Percentiles rank a stretch among this genome's conserved stretches.
These are phyloP conservation scores for Alternaria ethzedia DNA, from an alignment of 2,329 filamentous ascomycete species.

Conservation along the genomic window DNA sequence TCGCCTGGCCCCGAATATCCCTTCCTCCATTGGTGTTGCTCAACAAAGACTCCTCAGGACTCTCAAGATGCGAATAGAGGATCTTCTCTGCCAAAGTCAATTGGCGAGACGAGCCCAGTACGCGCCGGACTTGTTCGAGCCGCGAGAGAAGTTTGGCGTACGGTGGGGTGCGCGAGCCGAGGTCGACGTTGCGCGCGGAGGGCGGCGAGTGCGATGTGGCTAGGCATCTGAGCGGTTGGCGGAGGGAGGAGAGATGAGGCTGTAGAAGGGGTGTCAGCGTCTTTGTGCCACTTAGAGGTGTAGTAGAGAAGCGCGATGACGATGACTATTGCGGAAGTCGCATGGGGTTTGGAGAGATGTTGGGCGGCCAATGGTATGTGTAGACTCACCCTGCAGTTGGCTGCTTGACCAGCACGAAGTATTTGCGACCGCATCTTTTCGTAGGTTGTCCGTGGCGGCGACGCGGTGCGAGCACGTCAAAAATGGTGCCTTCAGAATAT, in stretches of 20 bases:
- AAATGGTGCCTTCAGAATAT: constrained; percentile 13
- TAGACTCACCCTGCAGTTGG: constrained; percentile 41
- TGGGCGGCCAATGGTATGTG: not conserved
- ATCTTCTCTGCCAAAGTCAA: constrained; percentile 98
- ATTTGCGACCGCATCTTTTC: constrained; percentile 47
- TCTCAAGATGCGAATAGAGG: constrained; percentile 92
- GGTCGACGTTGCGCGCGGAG: constrained; percentile 39
- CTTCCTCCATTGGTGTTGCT: constrained; percentile 82
- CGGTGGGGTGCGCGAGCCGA: constrained; percentile 70
- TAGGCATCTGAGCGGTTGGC: constrained; percentile 34
- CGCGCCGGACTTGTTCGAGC: constrained; percentile 74
- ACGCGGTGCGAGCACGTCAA: constrained; percentile 20
- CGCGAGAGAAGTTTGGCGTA: constrained; percentile 83
- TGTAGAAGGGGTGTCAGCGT: constrained; percentile 17
- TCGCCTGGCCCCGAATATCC: constrained; percentile 84
- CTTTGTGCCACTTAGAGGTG: not conserved
- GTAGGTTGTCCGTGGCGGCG: constrained; percentile 22
- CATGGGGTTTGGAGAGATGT: not conserved
- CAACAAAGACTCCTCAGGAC: constrained; percentile 85
- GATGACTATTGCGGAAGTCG: not conserved
- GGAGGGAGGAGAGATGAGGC: constrained; percentile 31
- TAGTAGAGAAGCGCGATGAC: not conserved
- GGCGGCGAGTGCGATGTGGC: constrained; percentile 41
- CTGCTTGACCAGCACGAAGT: constrained; percentile 38
- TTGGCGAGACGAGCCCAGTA: constrained; percentile 68